These are phyloP conservation scores for Diplocarpon mali DNA, from an alignment of 2,329 filamentous ascomycete species.

Conservation along the genomic window DNA sequence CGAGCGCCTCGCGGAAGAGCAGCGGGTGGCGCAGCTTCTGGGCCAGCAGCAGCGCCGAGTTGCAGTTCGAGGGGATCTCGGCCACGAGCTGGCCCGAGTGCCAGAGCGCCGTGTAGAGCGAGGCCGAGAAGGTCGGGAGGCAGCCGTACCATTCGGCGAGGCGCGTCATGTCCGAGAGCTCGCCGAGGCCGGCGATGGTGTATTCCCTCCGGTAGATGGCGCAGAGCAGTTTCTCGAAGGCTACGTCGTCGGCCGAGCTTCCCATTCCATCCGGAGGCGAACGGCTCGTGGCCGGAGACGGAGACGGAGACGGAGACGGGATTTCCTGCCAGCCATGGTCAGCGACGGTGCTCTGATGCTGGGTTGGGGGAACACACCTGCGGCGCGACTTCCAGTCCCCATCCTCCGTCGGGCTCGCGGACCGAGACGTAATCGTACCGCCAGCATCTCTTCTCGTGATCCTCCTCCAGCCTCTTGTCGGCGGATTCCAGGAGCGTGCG, in stretches of 20 bases:
- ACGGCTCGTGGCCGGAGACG: not conserved
- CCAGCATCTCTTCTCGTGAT: not conserved
- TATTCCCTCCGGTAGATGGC: slow-evolving; percentile 11
- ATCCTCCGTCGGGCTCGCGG: slow-evolving; percentile 9
- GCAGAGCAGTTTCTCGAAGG: slow-evolving; percentile 9
- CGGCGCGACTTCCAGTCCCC: slow-evolving; percentile 8
- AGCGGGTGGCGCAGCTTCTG: slow-evolving; percentile 8
- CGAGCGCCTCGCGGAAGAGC: slow-evolving; percentile 9
- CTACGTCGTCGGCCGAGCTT: not conserved
- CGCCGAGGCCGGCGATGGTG: not conserved
- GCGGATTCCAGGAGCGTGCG: slow-evolving; percentile 3
- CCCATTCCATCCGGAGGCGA: not conserved
- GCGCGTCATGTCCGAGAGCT: slow-evolving; percentile 3
- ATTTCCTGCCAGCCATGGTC: not conserved
- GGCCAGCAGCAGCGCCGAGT: slow-evolving; percentile 5
- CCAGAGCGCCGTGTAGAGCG: slow-evolving; percentile 4
- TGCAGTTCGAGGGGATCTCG: slow-evolving; percentile 1
- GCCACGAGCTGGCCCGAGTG: slow-evolving; percentile 1
- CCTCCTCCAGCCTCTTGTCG: not conserved
- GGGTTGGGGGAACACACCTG: not conserved
- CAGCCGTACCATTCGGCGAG: slow-evolving; percentile 10
- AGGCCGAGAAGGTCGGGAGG: slow-evolving; percentile 6
- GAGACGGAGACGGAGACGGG: too few species aligned
- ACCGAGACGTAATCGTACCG: slow-evolving; percentile 13
- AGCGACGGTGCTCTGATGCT: not conserved